Conservation (phyloP, 768 basidiomycete species). For the Leccinum aurantiacum region DNA sequence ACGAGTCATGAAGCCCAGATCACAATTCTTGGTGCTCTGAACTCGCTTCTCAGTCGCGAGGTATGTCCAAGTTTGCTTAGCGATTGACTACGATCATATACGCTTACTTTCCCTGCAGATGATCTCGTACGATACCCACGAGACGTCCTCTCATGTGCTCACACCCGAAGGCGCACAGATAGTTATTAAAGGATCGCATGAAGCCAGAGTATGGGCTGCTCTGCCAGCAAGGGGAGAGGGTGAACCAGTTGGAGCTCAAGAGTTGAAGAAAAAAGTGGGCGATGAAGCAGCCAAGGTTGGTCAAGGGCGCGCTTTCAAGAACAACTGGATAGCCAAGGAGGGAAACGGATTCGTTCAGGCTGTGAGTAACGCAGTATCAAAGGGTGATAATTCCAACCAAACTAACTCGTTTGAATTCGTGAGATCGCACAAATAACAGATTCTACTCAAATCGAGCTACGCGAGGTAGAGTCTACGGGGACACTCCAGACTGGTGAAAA, state of each 20-base stretch:
- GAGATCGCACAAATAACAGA: conserved; percentile 72
- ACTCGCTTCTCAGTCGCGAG: conserved; percentile 85
- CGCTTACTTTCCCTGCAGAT: conserved; percentile 52
- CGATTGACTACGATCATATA: conserved; percentile 4
- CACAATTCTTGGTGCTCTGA: conserved; percentile 83
- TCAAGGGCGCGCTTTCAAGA: conserved; percentile 95
- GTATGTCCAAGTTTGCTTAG: conserved; percentile 41
- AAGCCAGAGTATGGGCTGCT: conserved; percentile 90
- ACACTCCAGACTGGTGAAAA: conserved; percentile 77
- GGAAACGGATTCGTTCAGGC: conserved; percentile 83
- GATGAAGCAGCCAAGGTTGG: conserved; percentile 91
- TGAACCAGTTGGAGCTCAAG: conserved; percentile 58
- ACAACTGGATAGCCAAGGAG: conserved; percentile 93
- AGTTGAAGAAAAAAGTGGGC: conserved; percentile 76
- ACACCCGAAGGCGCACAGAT: conserved; percentile 85
- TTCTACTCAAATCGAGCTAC: conserved; percentile 69
- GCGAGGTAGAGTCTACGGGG: conserved; percentile 71
- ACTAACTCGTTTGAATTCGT: conserved; percentile 5
- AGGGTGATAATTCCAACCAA: background rate
- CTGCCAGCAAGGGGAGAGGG: conserved; percentile 73
- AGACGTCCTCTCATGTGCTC: conserved; percentile 68
- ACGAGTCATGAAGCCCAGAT: conserved; percentile 77
- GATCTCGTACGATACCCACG: conserved; percentile 78
- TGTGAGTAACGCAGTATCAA: conserved; percentile 46
- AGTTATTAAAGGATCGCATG: conserved; percentile 83